Evolutionary conservation across 352 stramenopile species (phyloP).

Genomic region (Thraustochytrium striatum): DNA sequence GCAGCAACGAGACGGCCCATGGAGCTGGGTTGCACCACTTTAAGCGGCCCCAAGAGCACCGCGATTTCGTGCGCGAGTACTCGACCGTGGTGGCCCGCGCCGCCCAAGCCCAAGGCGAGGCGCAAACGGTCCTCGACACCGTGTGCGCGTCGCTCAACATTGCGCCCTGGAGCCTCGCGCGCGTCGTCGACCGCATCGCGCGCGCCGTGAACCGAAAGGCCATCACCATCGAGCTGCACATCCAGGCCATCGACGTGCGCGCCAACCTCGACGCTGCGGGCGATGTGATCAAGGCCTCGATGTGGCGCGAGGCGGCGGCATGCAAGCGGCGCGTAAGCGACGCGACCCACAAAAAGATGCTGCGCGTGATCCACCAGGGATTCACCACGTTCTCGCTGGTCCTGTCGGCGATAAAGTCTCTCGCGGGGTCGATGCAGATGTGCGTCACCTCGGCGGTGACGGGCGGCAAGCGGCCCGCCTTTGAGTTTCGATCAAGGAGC

Average conservation of each 20-base stretch:
- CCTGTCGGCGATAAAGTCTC: conserved; percentile 15
- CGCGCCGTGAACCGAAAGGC: not conserved
- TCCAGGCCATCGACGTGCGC: conserved; percentile 19
- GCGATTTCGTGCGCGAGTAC: conserved; percentile 32
- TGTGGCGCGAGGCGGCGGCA: not conserved
- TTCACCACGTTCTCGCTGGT: not conserved
- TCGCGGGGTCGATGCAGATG: conserved; percentile 9
- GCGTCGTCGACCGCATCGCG: conserved; percentile 17
- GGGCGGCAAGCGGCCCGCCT: conserved; percentile 14
- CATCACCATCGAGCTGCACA: conserved; percentile 6
- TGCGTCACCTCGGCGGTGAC: conserved; percentile 14
- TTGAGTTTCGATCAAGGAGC: conserved; percentile 41
- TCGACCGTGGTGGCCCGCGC: not conserved
- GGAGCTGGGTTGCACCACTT: not conserved
- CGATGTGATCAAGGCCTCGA: not conserved
- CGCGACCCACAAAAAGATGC: not conserved
- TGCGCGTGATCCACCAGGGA: conserved; percentile 1
- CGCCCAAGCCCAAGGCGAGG: not conserved
- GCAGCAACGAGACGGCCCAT: not conserved
- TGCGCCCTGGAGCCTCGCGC: conserved; percentile 23
- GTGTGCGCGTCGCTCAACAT: conserved; percentile 24
- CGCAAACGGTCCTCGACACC: conserved; percentile 2
- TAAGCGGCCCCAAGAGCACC: not conserved
- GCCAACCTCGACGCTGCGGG: not conserved
- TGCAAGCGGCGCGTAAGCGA: not conserved